Evolutionary conservation across 2,329 filamentous ascomycete species (phyloP).

Genomic region (Coniochaeta prunicola): DNA sequence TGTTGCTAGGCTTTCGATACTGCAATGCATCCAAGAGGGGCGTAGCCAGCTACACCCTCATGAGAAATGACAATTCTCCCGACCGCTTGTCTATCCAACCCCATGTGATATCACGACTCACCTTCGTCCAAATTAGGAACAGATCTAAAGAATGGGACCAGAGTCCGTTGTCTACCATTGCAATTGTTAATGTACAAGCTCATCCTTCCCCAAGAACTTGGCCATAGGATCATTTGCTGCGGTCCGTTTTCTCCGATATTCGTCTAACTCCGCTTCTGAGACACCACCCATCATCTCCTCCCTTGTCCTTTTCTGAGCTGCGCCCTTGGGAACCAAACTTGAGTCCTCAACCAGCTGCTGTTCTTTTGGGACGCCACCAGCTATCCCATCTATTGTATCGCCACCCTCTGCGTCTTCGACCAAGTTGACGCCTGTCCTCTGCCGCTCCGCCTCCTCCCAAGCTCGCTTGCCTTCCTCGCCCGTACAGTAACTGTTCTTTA

Average conservation of each 20-base stretch:
- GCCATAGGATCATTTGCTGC: conserved; percentile 84
- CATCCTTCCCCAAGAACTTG: conserved; percentile 66
- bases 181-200: conserved; percentile 41
- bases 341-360: neutral
- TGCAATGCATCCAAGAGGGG: conserved; percentile 1
- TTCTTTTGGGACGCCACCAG: conserved; percentile 9
- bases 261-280: conserved; percentile 78
- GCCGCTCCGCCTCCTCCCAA: conserved; percentile 67
- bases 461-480: conserved; percentile 80
- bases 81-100: neutral
- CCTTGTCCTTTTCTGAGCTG: conserved; percentile 61
- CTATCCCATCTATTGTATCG: conserved; percentile 12
- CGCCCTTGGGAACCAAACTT: conserved; percentile 13
- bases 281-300: conserved; percentile 74
- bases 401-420: conserved; percentile 20
- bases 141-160: neutral
- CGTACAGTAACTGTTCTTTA: conserved; percentile 97
- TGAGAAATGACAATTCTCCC: conserved; percentile 2
- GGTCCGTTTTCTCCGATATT: conserved; percentile 69
- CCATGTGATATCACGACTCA: neutral
- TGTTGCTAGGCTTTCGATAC: conserved; percentile 2
- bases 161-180: conserved; percentile 6
- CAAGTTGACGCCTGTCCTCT: conserved; percentile 39
- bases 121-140: neutral
- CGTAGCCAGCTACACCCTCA: conserved; percentile 1